Evolutionary conservation across 140 eudicot species (phyloP).

Genomic region (Anethum foeniculum): DNA sequence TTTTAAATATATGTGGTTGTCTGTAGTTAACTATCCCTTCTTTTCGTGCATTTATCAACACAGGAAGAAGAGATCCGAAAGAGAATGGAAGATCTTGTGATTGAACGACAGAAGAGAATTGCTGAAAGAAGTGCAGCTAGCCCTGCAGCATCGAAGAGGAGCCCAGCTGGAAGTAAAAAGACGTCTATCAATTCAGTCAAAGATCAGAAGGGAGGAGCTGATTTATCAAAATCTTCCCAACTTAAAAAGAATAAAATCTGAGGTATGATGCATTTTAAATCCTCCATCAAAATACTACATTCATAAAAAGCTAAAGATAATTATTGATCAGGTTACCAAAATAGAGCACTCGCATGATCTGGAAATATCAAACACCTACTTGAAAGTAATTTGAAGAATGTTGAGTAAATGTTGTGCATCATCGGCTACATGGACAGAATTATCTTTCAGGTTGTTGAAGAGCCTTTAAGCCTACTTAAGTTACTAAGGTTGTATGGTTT

Average conservation of each 20-base stretch:
- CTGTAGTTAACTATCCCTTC: neutral
- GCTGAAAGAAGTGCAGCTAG: slow-evolving; percentile 81
- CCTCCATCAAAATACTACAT: neutral
- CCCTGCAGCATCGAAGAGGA: slow-evolving; percentile 29
- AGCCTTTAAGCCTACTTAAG: neutral
- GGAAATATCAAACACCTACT: neutral
- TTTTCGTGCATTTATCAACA: neutral
- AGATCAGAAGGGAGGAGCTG: slow-evolving; percentile 8
- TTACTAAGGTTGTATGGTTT: neutral
- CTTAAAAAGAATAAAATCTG: neutral
- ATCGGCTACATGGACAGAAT: neutral
- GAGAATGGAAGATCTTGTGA: slow-evolving; percentile 64
- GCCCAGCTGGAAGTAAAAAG: slow-evolving; percentile 23
- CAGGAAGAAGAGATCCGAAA: slow-evolving; percentile 89
- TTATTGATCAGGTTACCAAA: neutral
- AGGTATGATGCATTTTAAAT: neutral
- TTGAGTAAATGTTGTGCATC: neutral
- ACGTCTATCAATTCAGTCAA: neutral
- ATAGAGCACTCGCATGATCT: neutral
- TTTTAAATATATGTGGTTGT: neutral
- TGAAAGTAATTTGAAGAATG: neutral
- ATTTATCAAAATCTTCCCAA: slow-evolving; percentile 8
- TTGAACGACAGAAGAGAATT: slow-evolving; percentile 75
- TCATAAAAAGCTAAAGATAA: neutral
- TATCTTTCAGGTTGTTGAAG: neutral